These are phyloP conservation scores for Lactifluus hygrophoroides DNA, from an alignment of 768 basidiomycete genomes.

Conservation along the genomic window DNA sequence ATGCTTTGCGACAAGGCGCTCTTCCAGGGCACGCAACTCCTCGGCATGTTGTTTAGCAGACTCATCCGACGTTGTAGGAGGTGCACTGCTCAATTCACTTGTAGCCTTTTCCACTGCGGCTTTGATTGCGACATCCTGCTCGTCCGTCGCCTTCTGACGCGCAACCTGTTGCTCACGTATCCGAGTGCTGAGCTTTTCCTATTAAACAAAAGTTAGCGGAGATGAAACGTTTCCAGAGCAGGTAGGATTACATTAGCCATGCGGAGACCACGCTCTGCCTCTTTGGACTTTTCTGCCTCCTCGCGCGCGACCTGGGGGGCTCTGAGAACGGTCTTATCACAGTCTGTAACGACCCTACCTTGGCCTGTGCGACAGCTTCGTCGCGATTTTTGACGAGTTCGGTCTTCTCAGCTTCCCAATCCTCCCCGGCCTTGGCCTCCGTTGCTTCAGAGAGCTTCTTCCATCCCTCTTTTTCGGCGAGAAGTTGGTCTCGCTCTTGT, in stretches of 20 bases:
- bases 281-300: constrained; percentile 22
- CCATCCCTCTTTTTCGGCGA: constrained; percentile 50
- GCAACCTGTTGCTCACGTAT: constrained; percentile 47
- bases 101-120: constrained; percentile 51
- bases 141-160: constrained; percentile 42
- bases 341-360: constrained; percentile 33
- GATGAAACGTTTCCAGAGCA: neutral
- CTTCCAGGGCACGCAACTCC: constrained; percentile 49
- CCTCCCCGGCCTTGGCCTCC: constrained; percentile 21
- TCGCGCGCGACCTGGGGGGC: constrained; percentile 19
- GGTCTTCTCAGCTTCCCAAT: constrained; percentile 54
- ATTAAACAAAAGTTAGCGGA: constrained; percentile 2
- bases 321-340: neutral
- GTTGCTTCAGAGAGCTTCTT: constrained; percentile 22
- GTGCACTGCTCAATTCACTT: constrained; percentile 30
- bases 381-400: constrained; percentile 50
- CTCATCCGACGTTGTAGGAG: constrained; percentile 31
- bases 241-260: constrained; percentile 19
- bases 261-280: constrained; percentile 22
- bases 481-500: constrained; percentile 52
- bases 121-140: constrained; percentile 42
- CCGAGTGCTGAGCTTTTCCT: constrained; percentile 41
- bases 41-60: constrained; percentile 46
- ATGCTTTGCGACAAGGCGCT: constrained; percentile 44
- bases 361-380: constrained; percentile 49